Conservation (phyloP, 225 moss, liverwort and hornwort species). For the Anthoceros angustus region DNA sequence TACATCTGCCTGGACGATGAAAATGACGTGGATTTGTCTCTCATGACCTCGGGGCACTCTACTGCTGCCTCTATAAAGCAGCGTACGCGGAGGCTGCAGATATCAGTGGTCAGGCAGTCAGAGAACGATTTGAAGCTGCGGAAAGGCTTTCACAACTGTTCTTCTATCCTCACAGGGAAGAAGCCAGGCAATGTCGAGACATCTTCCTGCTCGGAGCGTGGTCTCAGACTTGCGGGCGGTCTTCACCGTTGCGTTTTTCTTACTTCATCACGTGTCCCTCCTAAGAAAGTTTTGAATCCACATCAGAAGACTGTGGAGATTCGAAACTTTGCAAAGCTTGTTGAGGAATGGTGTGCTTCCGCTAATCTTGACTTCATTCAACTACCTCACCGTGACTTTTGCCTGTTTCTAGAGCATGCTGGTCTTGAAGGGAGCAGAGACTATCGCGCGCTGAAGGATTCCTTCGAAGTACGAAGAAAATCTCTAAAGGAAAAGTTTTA, state of each 20-base stretch:
- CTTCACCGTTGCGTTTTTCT: constrained; percentile 14
- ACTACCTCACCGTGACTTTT: constrained; percentile 2
- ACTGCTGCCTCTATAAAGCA: neutral
- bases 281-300: neutral
- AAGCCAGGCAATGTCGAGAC: neutral
- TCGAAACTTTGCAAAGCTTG: neutral
- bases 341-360: neutral
- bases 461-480: neutral
- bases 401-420: neutral
- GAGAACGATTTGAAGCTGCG: neutral
- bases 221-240: constrained; percentile 18
- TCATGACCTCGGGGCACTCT: neutral
- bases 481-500: neutral
- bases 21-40: constrained; percentile 8
- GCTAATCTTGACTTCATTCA: constrained; percentile 11
- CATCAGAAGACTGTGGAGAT: neutral
- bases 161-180: neutral
- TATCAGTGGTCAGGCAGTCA: neutral
- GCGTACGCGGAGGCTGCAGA: neutral
- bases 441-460: neutral
- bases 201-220: neutral
- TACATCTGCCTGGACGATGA: constrained; percentile 27
- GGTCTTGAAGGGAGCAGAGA: neutral
- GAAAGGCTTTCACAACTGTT: neutral
- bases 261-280: constrained; percentile 6